Evolutionary conservation across 176 grass and related monocot genomes (phyloP).

Genomic region (Aegilops sharonensis): DNA sequence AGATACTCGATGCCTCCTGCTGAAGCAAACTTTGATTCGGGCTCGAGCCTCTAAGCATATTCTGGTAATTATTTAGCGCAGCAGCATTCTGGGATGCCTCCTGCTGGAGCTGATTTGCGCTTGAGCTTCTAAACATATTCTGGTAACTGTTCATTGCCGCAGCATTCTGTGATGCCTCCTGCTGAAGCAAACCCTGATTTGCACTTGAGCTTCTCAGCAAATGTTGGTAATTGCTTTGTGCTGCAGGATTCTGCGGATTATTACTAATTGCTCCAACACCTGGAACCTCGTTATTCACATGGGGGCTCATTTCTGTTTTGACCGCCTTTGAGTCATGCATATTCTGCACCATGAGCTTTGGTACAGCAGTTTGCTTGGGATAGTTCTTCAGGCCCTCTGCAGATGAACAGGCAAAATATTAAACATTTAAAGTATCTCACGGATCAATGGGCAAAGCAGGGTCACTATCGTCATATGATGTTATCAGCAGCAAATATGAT

Average conservation of each 20-base stretch:
- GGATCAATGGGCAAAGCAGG: neutral
- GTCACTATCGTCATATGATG: neutral
- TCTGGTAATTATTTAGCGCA: constrained; percentile 69
- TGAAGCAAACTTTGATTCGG: constrained; percentile 52
- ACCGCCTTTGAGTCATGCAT: constrained; percentile 47
- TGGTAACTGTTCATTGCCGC: constrained; percentile 58
- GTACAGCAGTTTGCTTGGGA: constrained; percentile 37
- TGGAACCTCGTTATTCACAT: constrained; percentile 44
- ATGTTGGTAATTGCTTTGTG: constrained; percentile 65
- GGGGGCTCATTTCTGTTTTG: constrained; percentile 43
- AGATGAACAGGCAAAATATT: constrained; percentile 27
- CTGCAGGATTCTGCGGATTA: constrained; percentile 41
- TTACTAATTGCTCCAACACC: constrained; percentile 22
- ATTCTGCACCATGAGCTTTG: constrained; percentile 49
- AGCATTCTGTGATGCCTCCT: constrained; percentile 50
- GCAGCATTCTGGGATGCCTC: constrained; percentile 43
- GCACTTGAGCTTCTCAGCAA: constrained; percentile 55
- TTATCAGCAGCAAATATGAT: constrained; percentile 14
- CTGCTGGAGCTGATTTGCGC: constrained; percentile 56
- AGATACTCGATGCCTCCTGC: constrained; percentile 51
- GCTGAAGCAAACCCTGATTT: constrained; percentile 54
- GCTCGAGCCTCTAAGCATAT: constrained; percentile 59
- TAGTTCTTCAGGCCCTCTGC: constrained; percentile 87
- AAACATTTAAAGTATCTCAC: constrained; percentile 22
- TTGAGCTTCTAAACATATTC: constrained; percentile 62